Percentiles rank a stretch among this genome's conserved stretches.
phyloP scores from a whole-genome alignment of 1,139 yeast species.

The Tardiomyces blankii region DNA sequence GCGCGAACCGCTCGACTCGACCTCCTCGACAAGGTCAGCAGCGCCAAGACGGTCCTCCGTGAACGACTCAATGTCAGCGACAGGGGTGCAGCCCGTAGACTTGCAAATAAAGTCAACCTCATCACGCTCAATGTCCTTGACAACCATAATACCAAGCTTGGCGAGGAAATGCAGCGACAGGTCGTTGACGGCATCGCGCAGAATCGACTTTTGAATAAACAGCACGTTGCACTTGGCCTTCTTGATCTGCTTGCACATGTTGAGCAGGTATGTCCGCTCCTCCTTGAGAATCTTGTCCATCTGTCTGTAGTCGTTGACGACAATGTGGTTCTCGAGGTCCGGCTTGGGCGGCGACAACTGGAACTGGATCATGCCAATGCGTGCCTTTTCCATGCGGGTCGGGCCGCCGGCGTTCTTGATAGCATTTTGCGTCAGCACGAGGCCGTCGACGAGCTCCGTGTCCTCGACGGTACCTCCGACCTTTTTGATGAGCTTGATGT shows the following conservation, averaged over 20 bases:
- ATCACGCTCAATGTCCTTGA: conserved; percentile 93
- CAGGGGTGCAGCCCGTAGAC: conserved; percentile 88
- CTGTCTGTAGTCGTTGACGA: conserved; percentile 95
- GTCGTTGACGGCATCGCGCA: conserved; percentile 96
- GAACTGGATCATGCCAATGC: conserved; percentile 85
- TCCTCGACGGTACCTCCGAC: conserved; percentile 98
- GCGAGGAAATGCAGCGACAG: conserved; percentile 90
- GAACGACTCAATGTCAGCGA: conserved; percentile 88
- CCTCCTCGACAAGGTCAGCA: conserved; percentile 89
- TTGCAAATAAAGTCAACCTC: conserved; percentile 91
- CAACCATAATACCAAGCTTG: conserved; percentile 84
- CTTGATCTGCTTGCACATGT: conserved; percentile 91
- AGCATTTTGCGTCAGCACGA: conserved; percentile 83
- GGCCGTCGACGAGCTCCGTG: conserved; percentile 86
- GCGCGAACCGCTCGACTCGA: conserved; percentile 86
- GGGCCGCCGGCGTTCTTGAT: conserved; percentile 96
- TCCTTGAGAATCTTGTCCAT: conserved; percentile 98
- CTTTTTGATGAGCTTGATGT: conserved; percentile 81
- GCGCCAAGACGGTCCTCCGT: conserved; percentile 86
- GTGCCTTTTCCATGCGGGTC: conserved; percentile 84
- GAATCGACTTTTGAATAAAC: conserved; percentile 84
- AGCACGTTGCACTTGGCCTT: conserved; percentile 94
- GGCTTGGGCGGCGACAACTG: conserved; percentile 98
- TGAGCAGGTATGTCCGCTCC: conserved; percentile 88
- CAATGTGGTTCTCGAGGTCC: conserved; percentile 95